These are phyloP conservation scores for Trichosporon asahii DNA, from an alignment of 1,284 basidiomycete genomes.

Conservation along the genomic window DNA sequence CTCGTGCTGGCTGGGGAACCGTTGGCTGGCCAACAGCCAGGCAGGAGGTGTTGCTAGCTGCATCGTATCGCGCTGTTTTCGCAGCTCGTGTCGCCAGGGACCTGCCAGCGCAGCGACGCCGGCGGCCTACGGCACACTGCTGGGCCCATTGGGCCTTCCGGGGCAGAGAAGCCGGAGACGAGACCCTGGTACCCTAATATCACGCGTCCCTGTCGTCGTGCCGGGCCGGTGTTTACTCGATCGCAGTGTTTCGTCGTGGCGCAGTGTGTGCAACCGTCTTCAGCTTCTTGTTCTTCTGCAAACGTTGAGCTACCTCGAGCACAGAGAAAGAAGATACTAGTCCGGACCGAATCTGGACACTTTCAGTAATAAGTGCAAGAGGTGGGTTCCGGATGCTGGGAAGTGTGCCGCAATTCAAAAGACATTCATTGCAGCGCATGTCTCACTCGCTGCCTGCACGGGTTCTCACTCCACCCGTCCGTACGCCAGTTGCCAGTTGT, in stretches of 20 bases:
- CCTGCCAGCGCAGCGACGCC: background rate
- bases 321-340: background rate
- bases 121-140: background rate
- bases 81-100: background rate
- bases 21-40: background rate
- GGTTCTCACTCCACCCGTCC: background rate
- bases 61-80: background rate
- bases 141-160: background rate
- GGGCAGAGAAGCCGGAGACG: background rate
- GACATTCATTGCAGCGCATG: background rate
- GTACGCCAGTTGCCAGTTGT: background rate
- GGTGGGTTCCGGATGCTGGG: background rate
- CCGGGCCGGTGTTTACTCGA: constrained; percentile 1
- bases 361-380: background rate
- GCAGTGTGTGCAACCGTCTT: background rate
- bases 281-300: too few relatives aligned
- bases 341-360: background rate
- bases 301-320: too few relatives aligned
- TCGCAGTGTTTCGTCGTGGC: background rate
- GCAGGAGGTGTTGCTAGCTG: background rate
- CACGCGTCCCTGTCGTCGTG: background rate
- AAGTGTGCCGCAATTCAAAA: background rate
- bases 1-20: background rate
- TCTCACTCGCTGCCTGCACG: background rate
- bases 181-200: constrained; percentile 1